Conservation (phyloP, 768 basidiomycete species). For the button mushroom (Agaricus bisporus) region DNA sequence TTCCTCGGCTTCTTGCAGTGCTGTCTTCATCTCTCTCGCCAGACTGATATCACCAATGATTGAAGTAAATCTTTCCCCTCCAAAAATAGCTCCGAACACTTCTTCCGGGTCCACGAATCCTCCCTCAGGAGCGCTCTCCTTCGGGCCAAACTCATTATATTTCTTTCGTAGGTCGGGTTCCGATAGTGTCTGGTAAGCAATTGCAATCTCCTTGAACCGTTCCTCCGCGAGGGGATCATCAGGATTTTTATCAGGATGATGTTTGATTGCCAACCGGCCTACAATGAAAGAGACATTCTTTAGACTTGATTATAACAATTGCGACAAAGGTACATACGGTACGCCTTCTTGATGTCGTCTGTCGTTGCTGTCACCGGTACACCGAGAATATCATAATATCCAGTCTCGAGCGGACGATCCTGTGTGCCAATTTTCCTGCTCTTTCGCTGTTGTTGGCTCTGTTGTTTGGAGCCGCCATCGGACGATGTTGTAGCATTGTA, state of each 20-base stretch:
- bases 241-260: slow-evolving; percentile 90
- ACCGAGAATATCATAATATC: slow-evolving; percentile 85
- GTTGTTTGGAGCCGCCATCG: slow-evolving; percentile 12
- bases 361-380: slow-evolving; percentile 67
- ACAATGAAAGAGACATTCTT: not conserved
- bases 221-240: slow-evolving; percentile 83
- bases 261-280: slow-evolving; percentile 85
- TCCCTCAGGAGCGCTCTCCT: slow-evolving; percentile 77
- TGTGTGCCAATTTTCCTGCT: slow-evolving; percentile 84
- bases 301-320: not conserved
- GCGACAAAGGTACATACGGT: slow-evolving; percentile 44
- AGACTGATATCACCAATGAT: slow-evolving; percentile 88
- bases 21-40: slow-evolving; percentile 89
- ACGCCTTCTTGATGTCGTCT: slow-evolving; percentile 89
- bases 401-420: slow-evolving; percentile 81
- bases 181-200: slow-evolving; percentile 83
- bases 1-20: slow-evolving; percentile 82
- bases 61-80: slow-evolving; percentile 78
- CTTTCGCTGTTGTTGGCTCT: slow-evolving; percentile 30
- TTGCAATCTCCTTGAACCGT: slow-evolving; percentile 86
- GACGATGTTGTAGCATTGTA: not conserved
- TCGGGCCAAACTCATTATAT: slow-evolving; percentile 89
- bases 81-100: slow-evolving; percentile 79
- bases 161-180: slow-evolving; percentile 71
- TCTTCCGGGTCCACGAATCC: slow-evolving; percentile 87